Evolutionary conservation across 768 basidiomycete genomes (phyloP), one percentile per base, ranked within the genome.

Genomic region (Cyathus striatus): DNA sequence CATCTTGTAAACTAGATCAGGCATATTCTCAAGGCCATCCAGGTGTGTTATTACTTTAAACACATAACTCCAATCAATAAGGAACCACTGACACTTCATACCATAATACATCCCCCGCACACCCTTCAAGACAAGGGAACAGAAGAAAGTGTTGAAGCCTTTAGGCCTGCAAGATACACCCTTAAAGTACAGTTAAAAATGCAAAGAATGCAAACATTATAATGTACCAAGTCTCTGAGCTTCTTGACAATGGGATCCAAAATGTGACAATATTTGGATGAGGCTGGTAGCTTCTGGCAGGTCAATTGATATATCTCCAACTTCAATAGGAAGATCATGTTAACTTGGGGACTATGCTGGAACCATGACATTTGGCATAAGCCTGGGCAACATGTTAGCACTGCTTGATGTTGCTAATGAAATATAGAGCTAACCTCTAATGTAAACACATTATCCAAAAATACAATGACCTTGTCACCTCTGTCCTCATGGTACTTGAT

Each of bases 41-140:
- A 99, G 79, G 53, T 94, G 90, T 2, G 96, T 98, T 65, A 99
- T 98, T 41, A 99, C 94, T 65, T 98, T 98, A 80, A 99, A 99
- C 5, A 95, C 89, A 65, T 99, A 99, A 2, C 95, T 94, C 65
- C 97, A 94, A 59, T 99, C 96, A 56, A 99, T 95, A 52, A 99
- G 70, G 68, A 99, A 99, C 57, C 97, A 93, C 58, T 98, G 96
- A 13, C 96, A 83, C 66, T 99, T 99, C 3, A 95, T 95, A 60
- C 90, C 93, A 73, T 97, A 99, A 65, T 85, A 99, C 92, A 98
- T 98, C 66, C 98, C 96, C 57, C 96, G 92, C 3, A 95, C 98
- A 66, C 97, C 95, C 64, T 96, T 96, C 20, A 94, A 97, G 24
- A 99, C 96, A 6, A 99, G 81, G 23, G 95, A 97, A 63, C 98